Evolutionary conservation across 2,329 filamentous ascomycete species (phyloP), one percentile per base, ranked within the genome.

Genomic region (Teratosphaeria epicoccoides): DNA sequence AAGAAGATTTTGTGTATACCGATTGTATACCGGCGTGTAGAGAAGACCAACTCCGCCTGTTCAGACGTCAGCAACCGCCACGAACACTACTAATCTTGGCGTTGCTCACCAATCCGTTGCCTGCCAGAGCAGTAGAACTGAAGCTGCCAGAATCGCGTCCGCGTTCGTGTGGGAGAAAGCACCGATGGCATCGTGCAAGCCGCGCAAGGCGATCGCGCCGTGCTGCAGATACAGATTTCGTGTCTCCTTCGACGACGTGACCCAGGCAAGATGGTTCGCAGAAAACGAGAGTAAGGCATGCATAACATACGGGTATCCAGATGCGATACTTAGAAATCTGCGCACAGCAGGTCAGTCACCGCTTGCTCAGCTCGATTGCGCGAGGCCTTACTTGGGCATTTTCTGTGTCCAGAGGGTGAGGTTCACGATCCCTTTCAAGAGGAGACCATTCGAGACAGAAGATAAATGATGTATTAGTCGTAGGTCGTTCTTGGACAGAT

Each of bases 331-430:
- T 57, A 98, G 78, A 63, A 93, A 88, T 37, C 56, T 57, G 17
- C 11, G 23, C 20, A 11, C 6, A 17, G 12, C 33, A 14, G 3
- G 33, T 40, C 33, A 40, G 52, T 52, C 28, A 52, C 48, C 46
- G 22, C 24, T 43, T 23, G 24, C 46, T 47, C 28, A 50, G 48
- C 25, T 57, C 57, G 62, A 61, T 61, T 64, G 52, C 62, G 52
- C 2, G 12, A 7, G 25, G 6, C 10, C 87, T 76, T 79, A 95
- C 89, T 85, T 88, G 55, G 89, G 90, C 65, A 97, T 88, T 69
- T 93, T 87, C 64, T 87, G 83, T 47, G 89, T 90, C 93, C 93
- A 98, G 55, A 95, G 76, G 22, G 89, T 94, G 67, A 95, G 88
- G 63, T 84, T 84, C 60, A 87, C 86, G 58, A 88, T 63, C 37